Evolutionary conservation across 495 filamentous ascomycete genomes (phyloP).

Genomic region (Lasiosphaeriaceae sp.): DNA sequence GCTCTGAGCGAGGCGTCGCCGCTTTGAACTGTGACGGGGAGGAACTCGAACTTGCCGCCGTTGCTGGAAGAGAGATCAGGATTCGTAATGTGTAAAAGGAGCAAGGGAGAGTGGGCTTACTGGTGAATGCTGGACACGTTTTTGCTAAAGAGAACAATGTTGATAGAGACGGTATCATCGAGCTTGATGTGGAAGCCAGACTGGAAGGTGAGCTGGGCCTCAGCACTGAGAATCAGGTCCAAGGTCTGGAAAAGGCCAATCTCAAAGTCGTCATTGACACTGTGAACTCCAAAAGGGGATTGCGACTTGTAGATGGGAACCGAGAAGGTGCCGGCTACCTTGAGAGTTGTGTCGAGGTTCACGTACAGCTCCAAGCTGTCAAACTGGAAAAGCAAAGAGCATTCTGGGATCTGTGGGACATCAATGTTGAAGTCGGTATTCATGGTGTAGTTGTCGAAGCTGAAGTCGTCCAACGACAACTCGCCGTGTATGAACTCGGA

Average conservation of each 20-base stretch:
- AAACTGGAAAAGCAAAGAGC: slow-evolving; percentile 42
- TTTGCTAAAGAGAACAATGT: slow-evolving; percentile 41
- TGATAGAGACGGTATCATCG: slow-evolving; percentile 40
- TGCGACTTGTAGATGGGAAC: slow-evolving; percentile 47
- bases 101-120: slow-evolving; percentile 25
- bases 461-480: neutral
- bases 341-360: slow-evolving; percentile 42
- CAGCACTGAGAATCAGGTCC: slow-evolving; percentile 45
- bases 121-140: slow-evolving; percentile 44
- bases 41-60: slow-evolving; percentile 53
- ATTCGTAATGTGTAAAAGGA: neutral
- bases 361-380: slow-evolving; percentile 50
- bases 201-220: slow-evolving; percentile 45
- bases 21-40: slow-evolving; percentile 45
- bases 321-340: slow-evolving; percentile 41
- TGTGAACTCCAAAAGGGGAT: slow-evolving; percentile 29
- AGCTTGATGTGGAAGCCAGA: slow-evolving; percentile 51
- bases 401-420: slow-evolving; percentile 40
- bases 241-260: slow-evolving; percentile 42
- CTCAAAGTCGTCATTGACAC: slow-evolving; percentile 30
- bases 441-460: slow-evolving; percentile 24
- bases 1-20: slow-evolving; percentile 40
- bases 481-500: slow-evolving; percentile 9
- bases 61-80: slow-evolving; percentile 26
- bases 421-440: slow-evolving; percentile 34